Percentiles rank a stretch among this genome's conserved stretches.
Evolutionary conservation across 1,139 yeast genomes (phyloP).

Genomic region (Taiozyma sp.): DNA sequence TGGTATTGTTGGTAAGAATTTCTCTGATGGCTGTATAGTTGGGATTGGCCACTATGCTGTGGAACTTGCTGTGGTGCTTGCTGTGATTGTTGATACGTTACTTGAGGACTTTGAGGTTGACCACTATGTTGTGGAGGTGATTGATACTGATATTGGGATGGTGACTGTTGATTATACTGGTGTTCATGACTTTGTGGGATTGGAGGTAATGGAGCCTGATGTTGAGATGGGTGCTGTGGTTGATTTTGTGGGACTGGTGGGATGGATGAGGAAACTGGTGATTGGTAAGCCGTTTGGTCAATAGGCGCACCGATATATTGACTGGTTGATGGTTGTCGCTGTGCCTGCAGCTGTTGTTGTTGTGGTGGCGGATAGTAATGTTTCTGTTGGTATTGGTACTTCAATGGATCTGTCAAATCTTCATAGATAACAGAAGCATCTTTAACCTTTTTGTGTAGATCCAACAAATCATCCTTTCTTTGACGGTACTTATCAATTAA

Average conservation of each 20-base stretch:
- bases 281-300: neutral
- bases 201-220: slow-evolving; percentile 4
- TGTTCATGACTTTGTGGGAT: slow-evolving; percentile 3
- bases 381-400: slow-evolving; percentile 15
- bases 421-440: slow-evolving; percentile 67
- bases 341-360: slow-evolving; percentile 3
- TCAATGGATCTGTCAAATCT: slow-evolving; percentile 48
- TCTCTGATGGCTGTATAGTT: slow-evolving; percentile 2
- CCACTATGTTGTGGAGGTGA: neutral
- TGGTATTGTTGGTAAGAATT: neutral
- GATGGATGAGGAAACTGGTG: neutral
- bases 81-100: slow-evolving; percentile 1
- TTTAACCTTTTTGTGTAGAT: slow-evolving; percentile 64
- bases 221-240: slow-evolving; percentile 6
- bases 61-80: slow-evolving; percentile 2
- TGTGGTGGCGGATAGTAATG: slow-evolving; percentile 8
- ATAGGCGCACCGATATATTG: neutral
- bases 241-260: slow-evolving; percentile 4
- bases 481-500: slow-evolving; percentile 70
- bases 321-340: neutral
- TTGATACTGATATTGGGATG: neutral
- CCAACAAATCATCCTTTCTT: slow-evolving; percentile 67
- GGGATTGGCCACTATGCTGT: slow-evolving; percentile 15
- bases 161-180: slow-evolving; percentile 3
- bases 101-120: neutral